Conservation (phyloP, 2,329 filamentous ascomycete genomes). For the Orbilia ellipsospora region DNA sequence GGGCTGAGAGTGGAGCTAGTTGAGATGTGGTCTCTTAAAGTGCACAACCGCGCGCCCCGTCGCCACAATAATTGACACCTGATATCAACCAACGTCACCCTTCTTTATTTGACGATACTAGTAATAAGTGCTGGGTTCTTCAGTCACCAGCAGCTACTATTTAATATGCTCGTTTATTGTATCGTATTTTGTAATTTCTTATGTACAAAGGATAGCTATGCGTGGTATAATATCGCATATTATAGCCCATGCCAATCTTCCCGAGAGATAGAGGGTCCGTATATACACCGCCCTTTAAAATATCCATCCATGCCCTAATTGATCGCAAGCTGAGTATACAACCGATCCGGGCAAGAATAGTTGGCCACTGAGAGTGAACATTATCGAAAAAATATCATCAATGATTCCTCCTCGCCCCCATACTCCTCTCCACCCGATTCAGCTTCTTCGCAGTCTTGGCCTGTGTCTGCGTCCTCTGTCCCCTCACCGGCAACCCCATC, state of each 20-base stretch:
- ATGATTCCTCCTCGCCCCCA: constrained; percentile 44
- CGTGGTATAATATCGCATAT: too few relatives aligned
- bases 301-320: too few relatives aligned
- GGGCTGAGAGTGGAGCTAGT: neutral
- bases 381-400: neutral
- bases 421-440: constrained; percentile 69
- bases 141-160: neutral
- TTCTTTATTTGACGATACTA: too few relatives aligned
- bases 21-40: constrained; percentile 32
- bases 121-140: neutral
- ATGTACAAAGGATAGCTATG: neutral
- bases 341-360: neutral
- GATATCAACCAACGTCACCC: too few relatives aligned
- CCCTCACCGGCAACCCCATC: constrained; percentile 83
- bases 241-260: too few relatives aligned
- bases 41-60: too few relatives aligned
- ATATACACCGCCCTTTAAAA: too few relatives aligned
- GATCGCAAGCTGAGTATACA: too few relatives aligned
- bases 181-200: neutral
- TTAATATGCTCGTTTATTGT: neutral
- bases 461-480: constrained; percentile 86
- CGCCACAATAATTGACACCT: too few relatives aligned
- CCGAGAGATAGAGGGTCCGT: too few relatives aligned
- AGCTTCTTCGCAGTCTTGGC: constrained; percentile 72
- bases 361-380: neutral